These are phyloP conservation scores for Boletellus ananiceps DNA, from an alignment of 768 basidiomycete species.

Conservation along the genomic window DNA sequence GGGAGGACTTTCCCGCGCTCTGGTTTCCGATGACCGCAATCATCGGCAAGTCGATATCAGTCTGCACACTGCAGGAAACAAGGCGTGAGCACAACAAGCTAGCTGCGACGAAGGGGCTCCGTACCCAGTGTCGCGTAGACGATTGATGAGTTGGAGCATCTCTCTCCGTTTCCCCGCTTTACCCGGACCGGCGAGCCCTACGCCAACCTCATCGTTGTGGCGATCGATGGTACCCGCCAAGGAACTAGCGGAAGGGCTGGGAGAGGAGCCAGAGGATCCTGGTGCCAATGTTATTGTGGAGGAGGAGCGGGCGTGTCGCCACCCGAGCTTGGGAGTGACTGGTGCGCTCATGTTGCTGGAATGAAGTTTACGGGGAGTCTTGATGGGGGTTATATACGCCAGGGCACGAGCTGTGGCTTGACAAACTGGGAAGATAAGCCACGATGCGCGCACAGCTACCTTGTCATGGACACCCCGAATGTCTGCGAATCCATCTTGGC, in stretches of 20 bases:
- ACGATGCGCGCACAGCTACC: background rate
- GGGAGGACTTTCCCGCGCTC: conserved; percentile 68
- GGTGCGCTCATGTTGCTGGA: background rate
- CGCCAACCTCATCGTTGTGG: conserved; percentile 17
- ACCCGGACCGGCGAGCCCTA: conserved; percentile 51
- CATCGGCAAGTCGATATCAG: conserved; percentile 66
- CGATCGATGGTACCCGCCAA: background rate
- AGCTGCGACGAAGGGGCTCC: background rate
- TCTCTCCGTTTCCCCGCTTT: conserved; percentile 40
- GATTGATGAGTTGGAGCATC: conserved; percentile 58
- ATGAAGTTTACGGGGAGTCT: background rate
- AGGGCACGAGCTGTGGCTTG: background rate
- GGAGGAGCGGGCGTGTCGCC: background rate
- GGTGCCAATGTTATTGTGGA: background rate
- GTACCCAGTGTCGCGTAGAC: conserved; percentile 59
- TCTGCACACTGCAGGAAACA: conserved; percentile 45
- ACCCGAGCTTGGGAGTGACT: background rate
- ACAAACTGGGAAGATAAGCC: background rate
- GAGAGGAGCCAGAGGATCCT: background rate
- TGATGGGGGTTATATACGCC: conserved; percentile 10
- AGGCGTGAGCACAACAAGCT: background rate
- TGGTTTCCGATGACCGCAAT: conserved; percentile 70
- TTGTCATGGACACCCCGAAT: background rate
- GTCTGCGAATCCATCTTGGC: background rate
- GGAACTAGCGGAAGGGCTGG: background rate